phyloP scores from a whole-genome alignment of 306 rosid species.

The Acacia crassicarpa region DNA sequence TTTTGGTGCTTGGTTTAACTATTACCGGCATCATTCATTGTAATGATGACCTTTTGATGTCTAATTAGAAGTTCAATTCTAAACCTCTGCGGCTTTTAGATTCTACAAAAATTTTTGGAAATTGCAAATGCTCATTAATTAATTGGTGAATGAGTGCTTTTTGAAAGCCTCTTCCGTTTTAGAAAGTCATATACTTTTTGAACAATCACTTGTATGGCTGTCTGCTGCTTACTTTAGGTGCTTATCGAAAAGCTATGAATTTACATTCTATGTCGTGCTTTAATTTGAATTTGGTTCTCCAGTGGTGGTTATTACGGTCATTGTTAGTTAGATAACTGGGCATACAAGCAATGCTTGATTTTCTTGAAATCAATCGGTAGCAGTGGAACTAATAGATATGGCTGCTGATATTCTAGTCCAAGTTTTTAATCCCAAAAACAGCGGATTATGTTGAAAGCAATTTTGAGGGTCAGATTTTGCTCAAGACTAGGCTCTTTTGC shows the following conservation, averaged over 20 bases:
- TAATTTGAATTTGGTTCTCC: background rate
- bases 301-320: background rate
- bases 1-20: slow-evolving; percentile 25
- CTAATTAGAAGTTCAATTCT: slow-evolving; percentile 1
- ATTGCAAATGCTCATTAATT: background rate
- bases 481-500: slow-evolving; percentile 1
- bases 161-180: background rate
- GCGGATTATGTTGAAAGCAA: background rate
- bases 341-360: background rate
- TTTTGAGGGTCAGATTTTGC: background rate
- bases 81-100: background rate
- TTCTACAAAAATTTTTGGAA: slow-evolving; percentile 6
- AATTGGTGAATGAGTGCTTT: slow-evolving; percentile 7
- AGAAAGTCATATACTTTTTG: background rate
- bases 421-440: background rate
- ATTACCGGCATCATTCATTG: slow-evolving; percentile 9
- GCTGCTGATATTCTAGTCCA: slow-evolving; percentile 2
- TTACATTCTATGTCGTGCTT: background rate
- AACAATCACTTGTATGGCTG: slow-evolving; percentile 5
- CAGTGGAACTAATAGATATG: background rate
- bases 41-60: slow-evolving; percentile 17
- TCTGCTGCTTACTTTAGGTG: slow-evolving; percentile 3
- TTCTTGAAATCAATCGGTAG: background rate
- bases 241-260: background rate
- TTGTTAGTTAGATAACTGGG: background rate